Conservation (phyloP, 2,329 filamentous ascomycete species). For the Curvularia verruculosa region DNA sequence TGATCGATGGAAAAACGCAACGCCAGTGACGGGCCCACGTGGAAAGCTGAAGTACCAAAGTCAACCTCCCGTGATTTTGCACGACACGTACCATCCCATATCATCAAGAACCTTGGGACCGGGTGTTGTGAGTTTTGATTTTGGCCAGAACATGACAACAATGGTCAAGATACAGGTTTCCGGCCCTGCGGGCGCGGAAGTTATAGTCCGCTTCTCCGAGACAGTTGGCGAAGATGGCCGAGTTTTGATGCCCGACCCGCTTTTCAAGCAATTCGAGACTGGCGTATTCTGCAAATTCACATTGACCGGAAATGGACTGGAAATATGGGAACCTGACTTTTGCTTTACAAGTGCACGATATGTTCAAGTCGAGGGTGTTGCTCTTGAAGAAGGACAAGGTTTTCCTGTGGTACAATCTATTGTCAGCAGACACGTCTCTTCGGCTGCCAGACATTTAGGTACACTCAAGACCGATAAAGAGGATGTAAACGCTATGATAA, state of each 20-base stretch:
- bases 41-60: slow-evolving; percentile 51
- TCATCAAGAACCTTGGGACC: slow-evolving; percentile 24
- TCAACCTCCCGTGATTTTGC: slow-evolving; percentile 49
- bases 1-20: slow-evolving; percentile 42
- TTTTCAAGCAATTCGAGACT: slow-evolving; percentile 49
- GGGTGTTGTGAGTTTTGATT: slow-evolving; percentile 39
- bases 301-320: slow-evolving; percentile 38
- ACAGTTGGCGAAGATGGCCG: slow-evolving; percentile 39
- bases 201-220: slow-evolving; percentile 43
- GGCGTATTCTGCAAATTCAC: slow-evolving; percentile 51
- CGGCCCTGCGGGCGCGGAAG: slow-evolving; percentile 35
- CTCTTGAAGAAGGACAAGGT: slow-evolving; percentile 24
- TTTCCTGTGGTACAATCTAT: slow-evolving; percentile 47
- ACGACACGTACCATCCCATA: slow-evolving; percentile 46
- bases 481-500: slow-evolving; percentile 52
- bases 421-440: slow-evolving; percentile 50
- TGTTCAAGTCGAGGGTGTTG: slow-evolving; percentile 51
- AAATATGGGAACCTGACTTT: slow-evolving; percentile 52
- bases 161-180: slow-evolving; percentile 39
- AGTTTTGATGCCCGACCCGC: slow-evolving; percentile 52
- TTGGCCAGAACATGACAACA: slow-evolving; percentile 45
- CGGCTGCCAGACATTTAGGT: slow-evolving; percentile 47
- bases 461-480: slow-evolving; percentile 50
- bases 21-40: slow-evolving; percentile 49
- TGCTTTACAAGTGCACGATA: slow-evolving; percentile 53